Evolutionary conservation across 208 protist species (phyloP).

Genomic region (Herpetomonas samuelpessoai): DNA sequence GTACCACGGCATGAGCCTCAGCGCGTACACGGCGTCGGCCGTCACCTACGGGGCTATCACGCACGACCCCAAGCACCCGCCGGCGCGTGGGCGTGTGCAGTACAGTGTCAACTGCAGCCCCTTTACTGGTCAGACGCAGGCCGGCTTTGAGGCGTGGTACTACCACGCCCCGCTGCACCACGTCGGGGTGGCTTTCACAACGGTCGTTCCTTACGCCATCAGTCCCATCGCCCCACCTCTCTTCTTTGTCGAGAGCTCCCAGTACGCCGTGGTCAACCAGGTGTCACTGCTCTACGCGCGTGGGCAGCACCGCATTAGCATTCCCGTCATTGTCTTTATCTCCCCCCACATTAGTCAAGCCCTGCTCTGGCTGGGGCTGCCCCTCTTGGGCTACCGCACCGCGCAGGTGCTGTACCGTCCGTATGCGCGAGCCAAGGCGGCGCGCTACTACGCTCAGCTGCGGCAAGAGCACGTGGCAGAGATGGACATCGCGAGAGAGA

Average conservation of each 20-base stretch:
- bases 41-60: slow-evolving; percentile 34
- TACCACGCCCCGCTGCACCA: slow-evolving; percentile 39
- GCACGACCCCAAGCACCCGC: slow-evolving; percentile 22
- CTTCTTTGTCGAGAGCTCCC: slow-evolving; percentile 38
- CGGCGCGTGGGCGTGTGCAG: slow-evolving; percentile 38
- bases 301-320: slow-evolving; percentile 56
- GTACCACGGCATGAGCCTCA: slow-evolving; percentile 39
- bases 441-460: slow-evolving; percentile 35
- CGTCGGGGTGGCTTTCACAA: slow-evolving; percentile 61
- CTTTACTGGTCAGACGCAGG: slow-evolving; percentile 39
- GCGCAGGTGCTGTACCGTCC: slow-evolving; percentile 41
- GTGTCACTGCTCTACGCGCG: slow-evolving; percentile 69
- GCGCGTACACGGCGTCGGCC: slow-evolving; percentile 28
- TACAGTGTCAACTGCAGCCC: slow-evolving; percentile 42
- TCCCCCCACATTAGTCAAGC: slow-evolving; percentile 37
- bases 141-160: slow-evolving; percentile 72
- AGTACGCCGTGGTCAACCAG: slow-evolving; percentile 55
- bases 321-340: slow-evolving; percentile 72
- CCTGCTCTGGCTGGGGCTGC: slow-evolving; percentile 55
- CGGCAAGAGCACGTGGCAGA: slow-evolving; percentile 64
- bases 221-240: slow-evolving; percentile 37
- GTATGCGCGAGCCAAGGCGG: slow-evolving; percentile 38
- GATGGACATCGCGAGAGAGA: slow-evolving; percentile 69
- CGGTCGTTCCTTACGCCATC: slow-evolving; percentile 47
- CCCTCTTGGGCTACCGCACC: slow-evolving; percentile 54